phyloP scores from a whole-genome alignment of 768 basidiomycete genomes.

The Naganishia antarctica region DNA sequence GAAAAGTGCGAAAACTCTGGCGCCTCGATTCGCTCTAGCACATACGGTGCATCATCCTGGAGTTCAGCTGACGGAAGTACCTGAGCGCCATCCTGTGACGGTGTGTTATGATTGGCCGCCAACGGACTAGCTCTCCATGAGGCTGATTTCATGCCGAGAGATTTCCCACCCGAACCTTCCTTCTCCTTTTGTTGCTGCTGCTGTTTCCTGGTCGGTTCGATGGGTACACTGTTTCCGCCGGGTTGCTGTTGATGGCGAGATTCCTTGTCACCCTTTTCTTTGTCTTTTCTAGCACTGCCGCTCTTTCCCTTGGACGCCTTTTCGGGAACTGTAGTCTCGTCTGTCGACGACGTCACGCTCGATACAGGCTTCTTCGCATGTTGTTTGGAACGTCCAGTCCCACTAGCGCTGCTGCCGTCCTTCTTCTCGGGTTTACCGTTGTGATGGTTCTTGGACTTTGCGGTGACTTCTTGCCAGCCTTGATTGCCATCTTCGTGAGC shows the following conservation, averaged over 20 bases:
- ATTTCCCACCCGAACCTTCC: neutral
- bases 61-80: neutral
- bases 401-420: slow-evolving; percentile 4
- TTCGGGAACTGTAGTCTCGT: neutral
- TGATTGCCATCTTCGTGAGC: neutral
- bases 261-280: slow-evolving; percentile 9
- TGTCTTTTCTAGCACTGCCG: slow-evolving; percentile 1
- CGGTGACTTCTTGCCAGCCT: slow-evolving; percentile 23
- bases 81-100: neutral
- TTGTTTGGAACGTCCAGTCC: neutral
- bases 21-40: no score
- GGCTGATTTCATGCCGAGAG: slow-evolving; percentile 16
- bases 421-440: slow-evolving; percentile 8
- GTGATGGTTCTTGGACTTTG: slow-evolving; percentile 4
- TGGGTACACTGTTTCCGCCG: neutral
- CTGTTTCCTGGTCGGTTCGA: slow-evolving; percentile 9
- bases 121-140: slow-evolving; percentile 12
- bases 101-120: neutral
- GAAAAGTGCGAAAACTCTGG: no score
- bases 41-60: no score
- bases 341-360: neutral
- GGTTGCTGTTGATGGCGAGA: neutral
- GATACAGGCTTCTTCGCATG: neutral
- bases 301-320: slow-evolving; percentile 8
- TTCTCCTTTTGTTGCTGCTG: slow-evolving; percentile 20